Conservation (phyloP, 208 protist species). For the Leishmania guyanensis region DNA sequence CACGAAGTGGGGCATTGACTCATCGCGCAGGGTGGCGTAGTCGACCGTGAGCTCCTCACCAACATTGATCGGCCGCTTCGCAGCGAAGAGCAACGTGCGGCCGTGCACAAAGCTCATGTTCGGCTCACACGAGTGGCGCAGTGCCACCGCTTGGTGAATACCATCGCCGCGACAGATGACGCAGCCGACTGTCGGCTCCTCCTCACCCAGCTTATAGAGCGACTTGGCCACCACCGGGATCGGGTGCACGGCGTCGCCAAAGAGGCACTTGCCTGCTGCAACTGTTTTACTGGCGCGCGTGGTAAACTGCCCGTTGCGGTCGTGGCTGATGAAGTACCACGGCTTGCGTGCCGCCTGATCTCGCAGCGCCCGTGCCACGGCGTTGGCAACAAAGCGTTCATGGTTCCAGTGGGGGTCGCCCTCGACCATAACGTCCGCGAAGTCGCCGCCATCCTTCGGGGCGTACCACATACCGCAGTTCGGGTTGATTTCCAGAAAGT, state of each 20-base stretch:
- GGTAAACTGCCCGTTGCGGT: constrained; percentile 78
- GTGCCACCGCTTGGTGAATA: constrained; percentile 67
- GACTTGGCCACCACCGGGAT: constrained; percentile 78
- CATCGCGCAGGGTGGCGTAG: constrained; percentile 83
- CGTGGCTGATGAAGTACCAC: constrained; percentile 88
- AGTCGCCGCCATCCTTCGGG: constrained; percentile 82
- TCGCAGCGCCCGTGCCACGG: constrained; percentile 55
- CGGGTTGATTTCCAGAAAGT: constrained; percentile 92
- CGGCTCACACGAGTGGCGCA: constrained; percentile 91
- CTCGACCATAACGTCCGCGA: constrained; percentile 84
- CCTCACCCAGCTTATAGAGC: constrained; percentile 76
- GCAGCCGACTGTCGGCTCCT: constrained; percentile 74
- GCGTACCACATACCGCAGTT: constrained; percentile 92
- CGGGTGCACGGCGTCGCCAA: constrained; percentile 68
- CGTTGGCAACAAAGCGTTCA: constrained; percentile 75
- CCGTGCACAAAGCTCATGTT: constrained; percentile 89
- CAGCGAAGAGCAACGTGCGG: constrained; percentile 71
- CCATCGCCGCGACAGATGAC: constrained; percentile 76
- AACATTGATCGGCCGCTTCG: constrained; percentile 78
- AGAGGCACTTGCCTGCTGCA: constrained; percentile 66
- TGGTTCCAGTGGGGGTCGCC: constrained; percentile 81
- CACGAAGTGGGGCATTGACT: constrained; percentile 76
- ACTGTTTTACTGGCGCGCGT: constrained; percentile 78
- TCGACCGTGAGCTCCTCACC: constrained; percentile 91
- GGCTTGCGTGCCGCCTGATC: constrained; percentile 72